Conservation (phyloP, 352 stramenopile genomes). For the Blastocystis sp. region DNA sequence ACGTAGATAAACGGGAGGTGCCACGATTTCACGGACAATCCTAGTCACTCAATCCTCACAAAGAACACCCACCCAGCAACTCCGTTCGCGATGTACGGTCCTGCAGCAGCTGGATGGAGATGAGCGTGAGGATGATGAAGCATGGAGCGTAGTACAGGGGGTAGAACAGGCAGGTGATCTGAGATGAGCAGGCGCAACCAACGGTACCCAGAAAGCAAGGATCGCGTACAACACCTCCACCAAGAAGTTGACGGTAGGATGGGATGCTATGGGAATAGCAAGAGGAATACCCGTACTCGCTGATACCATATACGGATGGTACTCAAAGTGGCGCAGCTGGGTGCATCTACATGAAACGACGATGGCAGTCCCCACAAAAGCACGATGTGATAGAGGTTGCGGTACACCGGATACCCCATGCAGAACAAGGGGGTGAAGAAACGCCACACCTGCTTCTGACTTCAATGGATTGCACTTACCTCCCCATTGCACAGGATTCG, state of each 20-base stretch:
- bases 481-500: not conserved
- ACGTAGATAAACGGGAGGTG: constrained; percentile 22
- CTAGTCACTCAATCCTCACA: not conserved
- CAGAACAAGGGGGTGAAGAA: constrained; percentile 14
- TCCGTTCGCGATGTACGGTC: not conserved
- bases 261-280: not conserved
- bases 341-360: not conserved
- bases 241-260: not conserved
- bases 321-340: constrained; percentile 7
- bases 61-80: not conserved
- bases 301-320: not conserved
- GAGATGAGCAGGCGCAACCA: not conserved
- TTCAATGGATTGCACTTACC: not conserved
- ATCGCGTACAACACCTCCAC: not conserved
- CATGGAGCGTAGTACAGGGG: constrained; percentile 22
- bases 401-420: not conserved
- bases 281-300: not conserved
- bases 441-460: constrained; percentile 5
- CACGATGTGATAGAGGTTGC: not conserved
- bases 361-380: not conserved
- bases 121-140: constrained; percentile 37
- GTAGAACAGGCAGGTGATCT: constrained; percentile 35
- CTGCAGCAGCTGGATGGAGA: not conserved
- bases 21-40: not conserved
- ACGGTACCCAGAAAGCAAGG: constrained; percentile 27